Evolutionary conservation across 768 basidiomycete species (phyloP), one percentile per base, ranked within the genome.

Genomic region (Mycena polygramma): DNA sequence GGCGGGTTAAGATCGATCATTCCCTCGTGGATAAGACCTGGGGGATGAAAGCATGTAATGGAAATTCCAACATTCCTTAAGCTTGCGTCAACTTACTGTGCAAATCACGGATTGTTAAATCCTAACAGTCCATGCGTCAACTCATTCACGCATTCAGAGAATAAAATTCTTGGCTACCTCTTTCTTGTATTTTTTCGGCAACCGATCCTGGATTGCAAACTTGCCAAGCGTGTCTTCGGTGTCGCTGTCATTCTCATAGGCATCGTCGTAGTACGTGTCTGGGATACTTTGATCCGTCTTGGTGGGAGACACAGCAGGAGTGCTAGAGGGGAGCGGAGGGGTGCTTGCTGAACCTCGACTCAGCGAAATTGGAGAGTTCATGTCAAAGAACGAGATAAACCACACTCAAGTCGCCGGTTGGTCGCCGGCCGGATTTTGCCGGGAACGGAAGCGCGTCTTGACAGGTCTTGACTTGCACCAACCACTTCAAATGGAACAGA

Each of bases 21-120:
- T 7, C 92, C 91, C 43, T 91, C 86, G 76, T 93, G 92, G 66
- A 94, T 92, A 41, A 88, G 82, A 11, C 79, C 92, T 93, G 64
- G 43, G 52, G 37, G 52, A 14, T 62, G 75, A 14, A 73, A 7
- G 6, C 30, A 30, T 4, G 63, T 46, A 30, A 48, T 61, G 1
- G 45, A 20, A 11, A 8, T 30, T 3, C 6, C 30, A 30, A 30
- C 30, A 30, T 30, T 30, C 30, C 30, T 1, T 5, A 51, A 46
- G 13, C 15, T 8, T 48, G 7, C 15, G 36, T 61, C 9, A 46
- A 63, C 58, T 26, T 24, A 65, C 64, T 66, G 30, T 70, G 72
- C 22, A 73, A n/a, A n/a, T 65, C 62, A 7, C 62, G 41, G 20
- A 68, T 67, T 9, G 54, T 67, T 39, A 63, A 5, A 10, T 6